Evolutionary conservation across 306 rosid genomes (phyloP), one percentile per base, ranked within the genome.

Genomic region (Prunus mongolica): DNA sequence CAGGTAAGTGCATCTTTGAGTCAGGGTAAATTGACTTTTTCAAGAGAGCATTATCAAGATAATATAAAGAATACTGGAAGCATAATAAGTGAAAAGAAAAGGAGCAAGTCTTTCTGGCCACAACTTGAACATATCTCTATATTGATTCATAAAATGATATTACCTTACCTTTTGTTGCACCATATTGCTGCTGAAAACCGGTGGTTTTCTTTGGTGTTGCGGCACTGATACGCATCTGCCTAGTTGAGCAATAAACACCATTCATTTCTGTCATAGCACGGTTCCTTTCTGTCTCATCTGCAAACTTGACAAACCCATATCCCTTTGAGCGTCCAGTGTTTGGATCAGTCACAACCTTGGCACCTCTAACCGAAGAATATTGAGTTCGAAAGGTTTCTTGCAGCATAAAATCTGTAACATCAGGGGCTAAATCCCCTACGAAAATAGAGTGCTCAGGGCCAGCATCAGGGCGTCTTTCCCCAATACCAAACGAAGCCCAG

Each of bases 401-500:
- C 75, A 93, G 86, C 57, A 88, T 84, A 67, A 80, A 93, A 81
- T 93, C 98, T 4, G 98, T 93, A 69, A 93, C 98, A 71, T 93
- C 98, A 55, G 96, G 97, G 6, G 98, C 97, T 47, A 93, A 86
- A 80, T 93, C 97, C 60, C 98, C 97, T 12, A 93, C 96, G 71
- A 93, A 93, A 72, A 93, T 91, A 32, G 98, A 89, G 80, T 93
- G 98, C 72, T 93, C 98, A 46, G 96, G 98, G 15, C 88, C 95
- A 20, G 96, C 78, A 32, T 91, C 97, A 5, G 96, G 91, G 3
- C 97, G 89, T 25, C 92, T 86, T 74, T 91, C 98, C 44, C 98
- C 98, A 71, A 91, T 91, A 27, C 96, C 97, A 79, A 88, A 93
- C 56, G 97, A 93, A 18, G 98, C 98, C 98, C 98, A 93, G 73